Evolutionary conservation across 2,329 filamentous ascomycete genomes (phyloP).

Genomic region (Sporothrix globosa): DNA sequence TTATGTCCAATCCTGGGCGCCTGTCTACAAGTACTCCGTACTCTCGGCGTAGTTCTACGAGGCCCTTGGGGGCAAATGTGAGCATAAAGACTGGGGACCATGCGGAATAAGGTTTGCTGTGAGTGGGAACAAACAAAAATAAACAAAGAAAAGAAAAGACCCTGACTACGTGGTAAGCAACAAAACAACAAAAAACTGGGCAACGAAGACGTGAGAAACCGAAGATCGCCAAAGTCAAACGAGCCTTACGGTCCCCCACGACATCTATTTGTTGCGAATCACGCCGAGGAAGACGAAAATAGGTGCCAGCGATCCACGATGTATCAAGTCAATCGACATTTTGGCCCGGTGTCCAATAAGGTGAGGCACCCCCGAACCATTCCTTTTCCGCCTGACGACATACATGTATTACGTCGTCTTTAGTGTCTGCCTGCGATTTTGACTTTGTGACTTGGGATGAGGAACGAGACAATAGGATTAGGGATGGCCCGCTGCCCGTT

Average conservation of each 20-base stretch:
- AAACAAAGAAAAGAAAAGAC: neutral
- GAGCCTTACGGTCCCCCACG: neutral
- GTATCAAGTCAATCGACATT: neutral
- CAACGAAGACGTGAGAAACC: constrained; percentile 9
- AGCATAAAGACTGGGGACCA: constrained; percentile 21
- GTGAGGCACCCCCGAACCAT: no score
- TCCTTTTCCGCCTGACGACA: no score
- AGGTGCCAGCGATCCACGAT: neutral
- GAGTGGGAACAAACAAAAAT: constrained; percentile 3
- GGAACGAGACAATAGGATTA: constrained; percentile 5
- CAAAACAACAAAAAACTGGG: constrained; percentile 22
- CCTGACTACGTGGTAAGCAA: neutral
- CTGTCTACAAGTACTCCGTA: neutral
- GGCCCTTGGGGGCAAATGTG: constrained; percentile 22
- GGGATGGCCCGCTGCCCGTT: constrained; percentile 20
- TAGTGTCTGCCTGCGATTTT: neutral
- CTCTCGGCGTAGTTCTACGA: constrained; percentile 6
- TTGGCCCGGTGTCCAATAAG: no score
- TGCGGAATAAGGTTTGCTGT: constrained; percentile 8
- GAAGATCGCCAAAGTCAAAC: neutral
- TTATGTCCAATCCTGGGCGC: neutral
- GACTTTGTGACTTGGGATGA: neutral
- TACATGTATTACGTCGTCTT: no score
- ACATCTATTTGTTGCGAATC: neutral
- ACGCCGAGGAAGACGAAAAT: constrained; percentile 16